Percentiles rank a stretch among this genome's conserved stretches.
Conservation (phyloP, 208 protist species). For the Acanthamoeba divionensis region DNA sequence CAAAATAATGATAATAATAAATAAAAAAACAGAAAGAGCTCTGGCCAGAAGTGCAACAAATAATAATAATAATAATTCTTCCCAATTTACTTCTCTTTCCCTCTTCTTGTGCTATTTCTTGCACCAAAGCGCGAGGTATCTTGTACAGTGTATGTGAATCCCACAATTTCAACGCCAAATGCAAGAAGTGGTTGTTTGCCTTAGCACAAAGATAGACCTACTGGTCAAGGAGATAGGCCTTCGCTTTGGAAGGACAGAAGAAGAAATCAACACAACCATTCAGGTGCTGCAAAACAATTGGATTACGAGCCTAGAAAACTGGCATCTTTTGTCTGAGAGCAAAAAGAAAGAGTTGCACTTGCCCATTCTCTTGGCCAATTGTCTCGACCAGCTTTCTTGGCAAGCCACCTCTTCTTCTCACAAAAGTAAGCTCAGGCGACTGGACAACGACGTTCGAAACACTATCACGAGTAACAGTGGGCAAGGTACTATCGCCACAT, state of each 20-base stretch:
- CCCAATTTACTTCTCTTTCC: too few relatives aligned
- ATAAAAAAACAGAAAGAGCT: too few relatives aligned
- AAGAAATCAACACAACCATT: neutral
- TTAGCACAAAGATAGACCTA: neutral
- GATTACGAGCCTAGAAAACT: neutral
- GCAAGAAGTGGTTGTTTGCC: too few relatives aligned
- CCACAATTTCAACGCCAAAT: too few relatives aligned
- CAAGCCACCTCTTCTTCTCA: neutral
- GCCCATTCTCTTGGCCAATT: neutral
- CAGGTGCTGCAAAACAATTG: slow-evolving; percentile 13
- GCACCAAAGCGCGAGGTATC: too few relatives aligned
- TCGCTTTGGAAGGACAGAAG: neutral
- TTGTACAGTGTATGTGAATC: too few relatives aligned
- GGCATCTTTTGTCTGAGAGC: neutral
- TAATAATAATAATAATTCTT: too few relatives aligned
- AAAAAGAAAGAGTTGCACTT: neutral
- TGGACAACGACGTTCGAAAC: neutral
- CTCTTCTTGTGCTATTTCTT: too few relatives aligned
- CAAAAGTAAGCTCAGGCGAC: neutral
- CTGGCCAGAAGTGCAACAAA: too few relatives aligned
- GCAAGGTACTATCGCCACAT: too few relatives aligned
- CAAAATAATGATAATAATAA: too few relatives aligned
- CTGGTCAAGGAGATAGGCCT: neutral
- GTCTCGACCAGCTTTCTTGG: neutral
- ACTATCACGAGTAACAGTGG: neutral